These are phyloP conservation scores for Pisolithus orientalis DNA, from an alignment of 768 basidiomycete species.

Conservation along the genomic window DNA sequence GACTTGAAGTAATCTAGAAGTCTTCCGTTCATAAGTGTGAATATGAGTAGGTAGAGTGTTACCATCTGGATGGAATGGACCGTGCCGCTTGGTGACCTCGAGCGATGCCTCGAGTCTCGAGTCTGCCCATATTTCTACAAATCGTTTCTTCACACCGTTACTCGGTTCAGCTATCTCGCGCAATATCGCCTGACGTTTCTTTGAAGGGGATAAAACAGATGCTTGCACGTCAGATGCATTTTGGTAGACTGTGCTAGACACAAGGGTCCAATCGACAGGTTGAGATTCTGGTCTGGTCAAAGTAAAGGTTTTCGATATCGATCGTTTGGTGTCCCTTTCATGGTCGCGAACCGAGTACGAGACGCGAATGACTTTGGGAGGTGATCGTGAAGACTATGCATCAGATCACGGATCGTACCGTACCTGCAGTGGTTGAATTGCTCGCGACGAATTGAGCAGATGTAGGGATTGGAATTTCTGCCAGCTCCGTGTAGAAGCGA, in stretches of 20 bases:
- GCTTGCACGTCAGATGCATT: slow-evolving; percentile 33
- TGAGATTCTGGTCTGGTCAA: slow-evolving; percentile 10
- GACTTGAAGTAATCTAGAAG: slow-evolving; percentile 47
- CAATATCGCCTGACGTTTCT: slow-evolving; percentile 39
- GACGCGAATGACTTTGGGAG: slow-evolving; percentile 35
- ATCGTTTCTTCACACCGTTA: slow-evolving; percentile 34
- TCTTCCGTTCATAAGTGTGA: background rate
- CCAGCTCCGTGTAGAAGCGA: slow-evolving; percentile 29
- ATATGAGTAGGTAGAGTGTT: background rate
- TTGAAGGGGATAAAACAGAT: slow-evolving; percentile 38
- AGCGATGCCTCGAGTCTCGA: slow-evolving; percentile 37
- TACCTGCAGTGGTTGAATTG: slow-evolving; percentile 11
- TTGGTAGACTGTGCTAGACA: slow-evolving; percentile 11
- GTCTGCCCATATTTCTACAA: slow-evolving; percentile 54
- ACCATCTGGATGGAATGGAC: slow-evolving; percentile 61
- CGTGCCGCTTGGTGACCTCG: slow-evolving; percentile 55
- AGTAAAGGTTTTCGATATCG: slow-evolving; percentile 35
- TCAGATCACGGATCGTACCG: background rate
- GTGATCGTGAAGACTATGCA: background rate
- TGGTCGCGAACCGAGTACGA: slow-evolving; percentile 47
- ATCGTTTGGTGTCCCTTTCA: slow-evolving; percentile 41
- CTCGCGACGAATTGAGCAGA: slow-evolving; percentile 29
- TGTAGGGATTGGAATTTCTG: slow-evolving; percentile 34
- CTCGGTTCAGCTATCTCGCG: slow-evolving; percentile 27
- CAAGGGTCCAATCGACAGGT: slow-evolving; percentile 4